Evolutionary conservation across 2,329 filamentous ascomycete genomes (phyloP), one percentile per base, ranked within the genome.

Genomic region (Aspergillus transmontanensis): DNA sequence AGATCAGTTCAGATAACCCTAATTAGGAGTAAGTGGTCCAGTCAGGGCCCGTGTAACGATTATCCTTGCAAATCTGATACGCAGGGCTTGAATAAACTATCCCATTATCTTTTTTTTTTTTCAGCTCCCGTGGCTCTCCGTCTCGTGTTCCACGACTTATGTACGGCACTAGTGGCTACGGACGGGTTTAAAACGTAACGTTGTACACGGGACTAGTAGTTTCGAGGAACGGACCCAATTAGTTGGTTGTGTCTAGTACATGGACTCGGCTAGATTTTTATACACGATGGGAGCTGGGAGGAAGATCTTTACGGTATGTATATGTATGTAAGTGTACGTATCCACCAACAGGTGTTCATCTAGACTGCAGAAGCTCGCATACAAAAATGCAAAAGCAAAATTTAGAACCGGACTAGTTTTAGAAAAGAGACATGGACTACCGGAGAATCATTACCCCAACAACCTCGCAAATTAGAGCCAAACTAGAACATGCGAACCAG

Each of bases 21-120:
- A 41, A 41, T n/a, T 1, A 41, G 19, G n/a, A 6, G 14, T 23
- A 12, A 14, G 21, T 23, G n/a, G 1, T 11, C n/a, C 43, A 21
- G 43, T 16, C n/a, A 21, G 4, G 6, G 43, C 11, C 48, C 48
- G 48, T 51, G 48, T 51, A 51, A 51, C 48, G 5, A 19, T 19
- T 2, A 26, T 59, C 23, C 32, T 26, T 39, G 57, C 34, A 5
- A 23, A 59, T 59, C 43, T 59, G 57, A 59, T 59, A 19, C 21
- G 43, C 26, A 34, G 21, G 45, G 12, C 45, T 11, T 51, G n/a
- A 26, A 51, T 26, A 46, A 41, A 36, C 43, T 39, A n/a, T 59
- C 57, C 21, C 32, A 59, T 26, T 48, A 6, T 32, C 41, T 36
- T 16, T 10, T n/a, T 36, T 16, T 10, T n/a, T 46, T 46, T 16